These are phyloP conservation scores for Leccinum variicolor DNA, from an alignment of 768 basidiomycete genomes.

Conservation along the genomic window DNA sequence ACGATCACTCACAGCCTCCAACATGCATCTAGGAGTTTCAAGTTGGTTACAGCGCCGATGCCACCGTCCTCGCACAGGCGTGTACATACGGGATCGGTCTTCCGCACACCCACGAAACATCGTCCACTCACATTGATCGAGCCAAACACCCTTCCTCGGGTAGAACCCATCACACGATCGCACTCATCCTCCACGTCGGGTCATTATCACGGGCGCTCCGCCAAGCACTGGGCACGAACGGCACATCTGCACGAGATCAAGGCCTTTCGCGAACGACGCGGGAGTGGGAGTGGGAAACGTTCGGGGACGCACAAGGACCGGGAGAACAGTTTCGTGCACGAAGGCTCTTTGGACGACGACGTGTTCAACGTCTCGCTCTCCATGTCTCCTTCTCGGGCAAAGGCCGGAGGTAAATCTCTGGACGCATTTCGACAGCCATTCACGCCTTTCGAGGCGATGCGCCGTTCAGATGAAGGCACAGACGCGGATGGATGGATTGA, in stretches of 20 bases:
- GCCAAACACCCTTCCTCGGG: conserved; percentile 25
- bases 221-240: conserved; percentile 58
- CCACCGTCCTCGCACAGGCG: conserved; percentile 10
- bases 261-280: conserved; percentile 8
- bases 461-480: conserved; percentile 8
- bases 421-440: conserved; percentile 6
- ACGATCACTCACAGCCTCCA: neutral
- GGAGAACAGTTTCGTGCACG: conserved; percentile 4
- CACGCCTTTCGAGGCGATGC: conserved; percentile 6
- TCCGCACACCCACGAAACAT: conserved; percentile 23
- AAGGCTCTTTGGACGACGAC: conserved; percentile 10
- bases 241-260: conserved; percentile 70
- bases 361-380: conserved; percentile 9
- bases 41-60: neutral
- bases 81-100: neutral
- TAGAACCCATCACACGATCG: conserved; percentile 16
- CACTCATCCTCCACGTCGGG: conserved; percentile 22
- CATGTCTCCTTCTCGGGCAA: neutral
- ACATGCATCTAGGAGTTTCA: neutral
- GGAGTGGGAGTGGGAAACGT: conserved; percentile 8
- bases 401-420: neutral
- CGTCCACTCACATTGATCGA: conserved; percentile 11
- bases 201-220: conserved; percentile 28
- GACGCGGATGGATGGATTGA: conserved; percentile 37
- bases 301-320: conserved; percentile 2